Evolutionary conservation across 2,329 filamentous ascomycete species (phyloP), one percentile per base, ranked within the genome.

Genomic region (Microascus cirrosus): DNA sequence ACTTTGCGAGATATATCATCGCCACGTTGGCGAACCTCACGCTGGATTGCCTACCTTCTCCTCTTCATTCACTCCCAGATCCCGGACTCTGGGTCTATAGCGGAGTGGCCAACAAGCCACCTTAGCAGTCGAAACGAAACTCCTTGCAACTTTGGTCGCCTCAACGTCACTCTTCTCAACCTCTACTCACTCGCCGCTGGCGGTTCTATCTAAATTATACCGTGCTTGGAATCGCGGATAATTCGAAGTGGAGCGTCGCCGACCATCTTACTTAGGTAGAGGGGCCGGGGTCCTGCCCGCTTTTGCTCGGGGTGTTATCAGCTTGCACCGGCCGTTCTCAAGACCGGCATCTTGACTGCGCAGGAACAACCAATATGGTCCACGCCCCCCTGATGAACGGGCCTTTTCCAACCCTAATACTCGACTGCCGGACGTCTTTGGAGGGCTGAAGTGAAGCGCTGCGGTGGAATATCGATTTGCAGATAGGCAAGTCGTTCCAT

Each of bases 21-120:
- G 55, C 55, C 68, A 72, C 71, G 69, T 71, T 73, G 71, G 71
- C 71, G 69, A 68, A 66, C 64, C 63, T 64, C 59, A 66, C 51
- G 25, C 60, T 65, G 65, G 62, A 63, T 59, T 59, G 65, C 18
- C 56, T 54, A 53, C 53, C 56, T 34, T 25, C 51, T 20, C 36
- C 24, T 24, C 55, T 52, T 48, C 51, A 54, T 80, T 92, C 90
- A 83, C 89, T 95, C 78, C 86, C 93, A 74, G 90, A 90, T 81
- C 93, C 91, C 76, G 85, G 86, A 73, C 85, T 86, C 81, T 90
- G 91, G 91, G 91, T 95, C 85, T 93, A 93, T 75, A 86, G 86
- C 81, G 92, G 93, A 87, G 89, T 91, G 79, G 90, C 94, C 81
- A 94, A 91, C 80, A 93, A 95, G 78, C 93, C 94, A 73, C 93